Base-by-base conservation (phyloP, 1,284 basidiomycete genomes). In the Papiliotrema fonsecae region DNA sequence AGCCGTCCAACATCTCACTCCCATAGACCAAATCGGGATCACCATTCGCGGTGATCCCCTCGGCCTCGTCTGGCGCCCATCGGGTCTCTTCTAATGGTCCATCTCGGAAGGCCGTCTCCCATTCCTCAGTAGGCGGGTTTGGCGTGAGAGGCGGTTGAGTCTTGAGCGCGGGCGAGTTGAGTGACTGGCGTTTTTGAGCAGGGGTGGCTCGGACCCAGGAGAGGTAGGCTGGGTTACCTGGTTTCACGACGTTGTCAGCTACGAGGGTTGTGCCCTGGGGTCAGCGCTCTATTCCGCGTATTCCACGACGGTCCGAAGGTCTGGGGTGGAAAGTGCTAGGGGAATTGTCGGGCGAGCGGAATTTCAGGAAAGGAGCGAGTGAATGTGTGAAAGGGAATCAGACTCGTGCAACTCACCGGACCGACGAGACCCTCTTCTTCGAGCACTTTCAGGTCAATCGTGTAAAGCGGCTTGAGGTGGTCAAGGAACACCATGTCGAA, bases 401-500 rank as follows among this genome's bases (percentile, higher is more conserved):
- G n/a, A n/a, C n/a, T n/a, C n/a, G n/a, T n/a, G n/a, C 10, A 11
- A 58, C 64, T 54, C 35, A 65, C 65, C 2, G 61, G 62, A 22
- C 62, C 67, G 22, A 69, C 55, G 6, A 67, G 44, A 22, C 67
- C 67, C 49, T 65, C 64, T 45, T 65, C 60, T 49, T 69, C 67
- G 50, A 67, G 51, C 2, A 64, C 59, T 54, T 67, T 67, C 31
- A 69, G 49, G 39, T 69, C 67, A 31, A 62, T 61, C 0, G 65
- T 66, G 48, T 69, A 69, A 5, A 66, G 55, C 30, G 65, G 65
- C 51, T 69, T 69, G 40, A 67, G 48, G 47, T 69, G 67, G 43
- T 69, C 67, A 24, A 69, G 52, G 50, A 69, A 69, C 27, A 69
- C 57, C 60, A 69, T 62, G 38, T 69, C 67, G 40, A 69, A 69